Percentiles rank a stretch among this genome's conserved stretches.
Conservation (phyloP, 345 rosid species). For the Pugionium dolabratum region DNA sequence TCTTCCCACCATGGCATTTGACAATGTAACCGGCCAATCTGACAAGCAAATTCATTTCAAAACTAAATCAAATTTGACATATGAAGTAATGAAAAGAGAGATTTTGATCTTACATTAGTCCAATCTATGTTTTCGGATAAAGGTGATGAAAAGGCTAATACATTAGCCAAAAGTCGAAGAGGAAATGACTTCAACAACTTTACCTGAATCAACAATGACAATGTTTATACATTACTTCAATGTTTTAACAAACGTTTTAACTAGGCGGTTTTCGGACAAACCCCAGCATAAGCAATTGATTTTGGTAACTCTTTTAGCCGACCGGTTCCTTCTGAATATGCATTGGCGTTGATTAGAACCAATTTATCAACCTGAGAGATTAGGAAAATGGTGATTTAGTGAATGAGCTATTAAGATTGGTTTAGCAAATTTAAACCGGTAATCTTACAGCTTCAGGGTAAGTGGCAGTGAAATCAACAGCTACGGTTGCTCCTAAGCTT, state of each 20-base stretch:
- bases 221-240: no score
- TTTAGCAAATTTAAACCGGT: background rate
- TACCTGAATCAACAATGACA: conserved; percentile 45
- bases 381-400: background rate
- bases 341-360: conserved; percentile 77
- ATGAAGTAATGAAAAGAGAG: background rate
- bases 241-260: no score
- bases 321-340: conserved; percentile 79
- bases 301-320: conserved; percentile 62
- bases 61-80: background rate
- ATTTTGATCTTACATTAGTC: conserved; percentile 60
- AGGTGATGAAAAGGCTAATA: conserved; percentile 59
- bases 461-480: conserved; percentile 71
- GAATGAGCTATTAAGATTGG: background rate
- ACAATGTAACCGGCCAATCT: conserved; percentile 82
- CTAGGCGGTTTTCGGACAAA: conserved; percentile 2
- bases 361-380: conserved; percentile 63
- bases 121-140: conserved; percentile 61
- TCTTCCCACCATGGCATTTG: conserved; percentile 90
- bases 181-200: conserved; percentile 64
- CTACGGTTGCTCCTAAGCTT: conserved; percentile 85
- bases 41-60: background rate
- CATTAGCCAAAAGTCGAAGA: conserved; percentile 67
- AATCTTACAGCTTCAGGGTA: conserved; percentile 76
- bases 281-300: conserved; percentile 80